Conservation (phyloP, 139 green algal genomes). For the Chlorella sp. region DNA sequence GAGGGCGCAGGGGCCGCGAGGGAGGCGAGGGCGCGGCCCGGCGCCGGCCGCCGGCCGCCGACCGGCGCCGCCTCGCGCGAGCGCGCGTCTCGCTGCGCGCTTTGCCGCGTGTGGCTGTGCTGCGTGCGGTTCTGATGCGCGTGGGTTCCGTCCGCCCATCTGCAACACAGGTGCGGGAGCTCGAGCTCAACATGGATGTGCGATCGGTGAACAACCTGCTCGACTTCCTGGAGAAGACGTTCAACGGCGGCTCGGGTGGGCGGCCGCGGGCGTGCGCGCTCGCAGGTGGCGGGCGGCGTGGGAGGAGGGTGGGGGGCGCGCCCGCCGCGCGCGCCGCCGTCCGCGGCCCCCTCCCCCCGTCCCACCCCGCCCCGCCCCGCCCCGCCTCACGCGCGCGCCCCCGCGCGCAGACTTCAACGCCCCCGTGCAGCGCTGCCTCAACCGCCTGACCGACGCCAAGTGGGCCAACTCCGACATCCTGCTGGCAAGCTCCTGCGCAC, state of each 20-base stretch:
- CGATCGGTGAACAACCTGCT: constrained; percentile 78
- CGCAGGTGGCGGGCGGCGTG: no score
- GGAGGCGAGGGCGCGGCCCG: not conserved
- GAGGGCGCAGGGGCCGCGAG: not conserved
- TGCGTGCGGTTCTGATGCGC: no score
- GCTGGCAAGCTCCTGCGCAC: constrained; percentile 61
- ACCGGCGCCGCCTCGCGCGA: no score
- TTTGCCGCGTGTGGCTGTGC: no score
- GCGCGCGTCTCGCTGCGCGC: no score
- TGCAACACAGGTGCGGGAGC: constrained; percentile 65
- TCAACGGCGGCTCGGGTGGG: constrained; percentile 76
- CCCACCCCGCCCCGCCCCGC: no score
- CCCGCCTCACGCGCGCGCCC: no score
- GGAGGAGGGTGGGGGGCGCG: no score
- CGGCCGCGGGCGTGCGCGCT: not conserved
- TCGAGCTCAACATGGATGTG: constrained; percentile 82
- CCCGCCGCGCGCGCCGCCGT: no score
- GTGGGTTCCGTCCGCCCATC: no score
- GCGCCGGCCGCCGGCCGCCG: no score
- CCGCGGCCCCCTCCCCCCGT: no score
- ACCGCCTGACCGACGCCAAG: constrained; percentile 72
- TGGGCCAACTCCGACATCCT: constrained; percentile 90
- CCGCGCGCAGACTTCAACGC: constrained; percentile 79
- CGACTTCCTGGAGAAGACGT: constrained; percentile 83
- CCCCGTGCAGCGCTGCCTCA: constrained; percentile 74